phyloP scores from a whole-genome alignment of 495 filamentous ascomycete genomes.

The Penicillium silybi region DNA sequence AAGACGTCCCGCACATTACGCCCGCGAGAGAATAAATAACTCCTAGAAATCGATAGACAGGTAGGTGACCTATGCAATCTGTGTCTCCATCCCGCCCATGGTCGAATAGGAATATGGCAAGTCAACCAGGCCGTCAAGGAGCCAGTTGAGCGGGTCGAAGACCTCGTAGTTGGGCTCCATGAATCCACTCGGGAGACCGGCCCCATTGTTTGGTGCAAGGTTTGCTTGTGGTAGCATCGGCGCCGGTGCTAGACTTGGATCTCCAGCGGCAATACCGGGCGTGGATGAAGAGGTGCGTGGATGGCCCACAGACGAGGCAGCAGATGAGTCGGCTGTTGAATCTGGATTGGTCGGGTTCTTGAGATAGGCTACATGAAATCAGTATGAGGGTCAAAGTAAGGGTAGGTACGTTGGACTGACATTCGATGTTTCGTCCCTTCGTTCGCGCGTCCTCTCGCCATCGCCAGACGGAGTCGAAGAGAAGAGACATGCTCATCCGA shows the following conservation, averaged over 20 bases:
- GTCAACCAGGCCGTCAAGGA: slow-evolving; percentile 79
- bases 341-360: slow-evolving; percentile 87
- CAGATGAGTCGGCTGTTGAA: slow-evolving; percentile 67
- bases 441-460: slow-evolving; percentile 87
- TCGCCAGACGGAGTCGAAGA: slow-evolving; percentile 90
- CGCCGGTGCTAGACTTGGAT: slow-evolving; percentile 48
- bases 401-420: slow-evolving; percentile 18
- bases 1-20: slow-evolving; percentile 13
- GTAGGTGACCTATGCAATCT: background rate
- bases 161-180: slow-evolving; percentile 71
- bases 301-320: slow-evolving; percentile 51
- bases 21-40: slow-evolving; percentile 12
- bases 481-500: slow-evolving; percentile 87
- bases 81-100: slow-evolving; percentile 36
- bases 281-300: slow-evolving; percentile 30
- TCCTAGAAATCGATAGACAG: slow-evolving; percentile 5
- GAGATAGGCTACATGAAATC: slow-evolving; percentile 52
- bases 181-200: slow-evolving; percentile 51
- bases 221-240: slow-evolving; percentile 34
- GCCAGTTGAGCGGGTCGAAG: slow-evolving; percentile 88
- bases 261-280: slow-evolving; percentile 33
- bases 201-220: slow-evolving; percentile 29
- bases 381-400: background rate
- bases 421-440: slow-evolving; percentile 74
- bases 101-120: slow-evolving; percentile 60